phyloP scores from a whole-genome alignment of 352 stramenopile genomes.

The Peronospora belbahrii region DNA sequence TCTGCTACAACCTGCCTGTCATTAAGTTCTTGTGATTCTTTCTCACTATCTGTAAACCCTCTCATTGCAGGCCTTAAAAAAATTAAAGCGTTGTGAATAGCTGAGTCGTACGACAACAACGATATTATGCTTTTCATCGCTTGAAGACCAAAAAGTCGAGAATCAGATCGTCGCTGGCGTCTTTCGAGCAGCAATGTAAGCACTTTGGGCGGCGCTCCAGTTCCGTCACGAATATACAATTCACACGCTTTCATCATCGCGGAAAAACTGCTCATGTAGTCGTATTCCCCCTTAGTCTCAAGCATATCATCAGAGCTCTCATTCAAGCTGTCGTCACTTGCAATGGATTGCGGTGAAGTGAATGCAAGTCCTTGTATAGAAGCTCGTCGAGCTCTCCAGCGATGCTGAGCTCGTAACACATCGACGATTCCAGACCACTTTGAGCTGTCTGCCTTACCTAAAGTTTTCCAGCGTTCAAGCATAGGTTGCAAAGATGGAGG shows the following conservation, averaged over 20 bases:
- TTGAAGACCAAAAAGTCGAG: conserved; percentile 68
- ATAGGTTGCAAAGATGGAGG: conserved; percentile 78
- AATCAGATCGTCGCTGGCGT: conserved; percentile 63
- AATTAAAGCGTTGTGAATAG: conserved; percentile 65
- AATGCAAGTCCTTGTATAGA: conserved; percentile 29
- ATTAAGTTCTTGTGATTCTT: conserved; percentile 69
- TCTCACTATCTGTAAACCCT: conserved; percentile 81
- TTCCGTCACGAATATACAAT: conserved; percentile 79
- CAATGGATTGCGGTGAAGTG: neutral
- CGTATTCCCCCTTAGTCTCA: conserved; percentile 28
- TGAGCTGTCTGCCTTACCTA: conserved; percentile 65
- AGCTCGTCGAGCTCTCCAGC: conserved; percentile 42
- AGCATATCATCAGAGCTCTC: conserved; percentile 15
- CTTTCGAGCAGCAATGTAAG: conserved; percentile 62
- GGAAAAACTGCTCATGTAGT: conserved; percentile 60
- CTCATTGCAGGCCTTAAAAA: conserved; percentile 80
- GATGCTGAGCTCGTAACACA: conserved; percentile 68
- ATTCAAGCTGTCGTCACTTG: conserved; percentile 5
- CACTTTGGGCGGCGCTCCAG: conserved; percentile 74
- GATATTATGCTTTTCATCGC: conserved; percentile 73
- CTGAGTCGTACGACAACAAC: conserved; percentile 66
- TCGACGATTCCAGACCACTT: conserved; percentile 85
- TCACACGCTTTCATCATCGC: conserved; percentile 83
- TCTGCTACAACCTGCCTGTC: conserved; percentile 69
- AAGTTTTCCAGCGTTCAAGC: conserved; percentile 77